Evolutionary conservation across 2,329 filamentous ascomycete genomes (phyloP).

Genomic region (Neurospora sp.): DNA sequence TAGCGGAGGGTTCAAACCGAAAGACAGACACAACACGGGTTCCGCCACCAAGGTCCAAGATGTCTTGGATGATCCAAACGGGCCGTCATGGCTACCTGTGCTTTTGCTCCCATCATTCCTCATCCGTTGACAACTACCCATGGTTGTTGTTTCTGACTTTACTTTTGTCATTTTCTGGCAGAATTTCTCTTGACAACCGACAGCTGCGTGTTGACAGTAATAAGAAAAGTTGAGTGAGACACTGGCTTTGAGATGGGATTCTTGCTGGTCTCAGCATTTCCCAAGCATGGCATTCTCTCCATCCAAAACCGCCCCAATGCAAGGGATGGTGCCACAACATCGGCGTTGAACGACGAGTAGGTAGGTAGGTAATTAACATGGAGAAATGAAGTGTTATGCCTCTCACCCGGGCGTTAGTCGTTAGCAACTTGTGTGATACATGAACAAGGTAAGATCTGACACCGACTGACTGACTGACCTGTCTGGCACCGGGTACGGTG

Average conservation of each 20-base stretch:
- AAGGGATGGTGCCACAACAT: neutral
- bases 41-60: neutral
- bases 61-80: neutral
- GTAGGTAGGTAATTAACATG: neutral
- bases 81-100: neutral
- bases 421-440: neutral
- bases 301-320: neutral
- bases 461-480: neutral
- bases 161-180: neutral
- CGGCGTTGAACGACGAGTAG: neutral
- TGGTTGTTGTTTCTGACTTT: neutral
- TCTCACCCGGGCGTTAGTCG: neutral
- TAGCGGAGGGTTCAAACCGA: neutral
- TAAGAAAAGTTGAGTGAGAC: neutral
- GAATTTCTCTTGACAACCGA: neutral
- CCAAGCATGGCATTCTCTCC: neutral
- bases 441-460: neutral
- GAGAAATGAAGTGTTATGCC: neutral
- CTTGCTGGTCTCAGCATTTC: neutral
- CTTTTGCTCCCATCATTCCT: neutral
- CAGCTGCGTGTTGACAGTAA: neutral
- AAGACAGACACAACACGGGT: neutral
- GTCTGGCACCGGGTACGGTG: neutral
- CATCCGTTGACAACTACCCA: neutral
- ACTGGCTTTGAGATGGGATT: neutral